phyloP scores from a whole-genome alignment of 2,329 filamentous ascomycete species.

The Talaromyces sp. region DNA sequence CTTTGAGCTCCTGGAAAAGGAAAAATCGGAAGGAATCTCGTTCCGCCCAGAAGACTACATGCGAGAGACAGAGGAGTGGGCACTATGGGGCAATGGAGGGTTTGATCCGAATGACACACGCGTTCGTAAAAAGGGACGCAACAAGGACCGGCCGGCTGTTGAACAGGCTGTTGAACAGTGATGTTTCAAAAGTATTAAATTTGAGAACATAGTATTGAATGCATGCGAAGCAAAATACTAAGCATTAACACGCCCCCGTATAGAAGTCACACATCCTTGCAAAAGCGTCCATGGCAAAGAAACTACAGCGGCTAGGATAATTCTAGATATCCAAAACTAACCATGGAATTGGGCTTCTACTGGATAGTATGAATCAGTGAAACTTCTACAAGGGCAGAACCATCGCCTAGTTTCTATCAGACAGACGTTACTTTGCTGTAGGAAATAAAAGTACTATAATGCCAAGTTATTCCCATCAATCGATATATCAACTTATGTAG shows the following conservation, averaged over 20 bases:
- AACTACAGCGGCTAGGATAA: neutral
- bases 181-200: neutral
- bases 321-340: neutral
- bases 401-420: neutral
- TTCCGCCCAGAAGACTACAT: slow-evolving; percentile 91
- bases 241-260: too few relatives aligned
- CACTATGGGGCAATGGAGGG: slow-evolving; percentile 86
- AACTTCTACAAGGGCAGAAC: neutral
- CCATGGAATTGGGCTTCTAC: neutral
- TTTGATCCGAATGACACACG: slow-evolving; percentile 88
- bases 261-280: too few relatives aligned
- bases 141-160: neutral
- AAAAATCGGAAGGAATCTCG: slow-evolving; percentile 50
- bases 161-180: slow-evolving; percentile 1
- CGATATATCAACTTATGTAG: too few relatives aligned
- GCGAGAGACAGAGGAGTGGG: slow-evolving; percentile 87
- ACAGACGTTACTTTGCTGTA: neutral
- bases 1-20: slow-evolving; percentile 73
- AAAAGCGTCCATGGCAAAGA: neutral
- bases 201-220: neutral
- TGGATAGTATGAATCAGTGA: neutral
- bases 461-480: too few relatives aligned
- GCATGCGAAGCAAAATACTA: too few relatives aligned
- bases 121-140: slow-evolving; percentile 64
- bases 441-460: too few relatives aligned